Base-by-base conservation (phyloP, 2,329 filamentous ascomycete genomes). In the Claviceps sp. region DNA sequence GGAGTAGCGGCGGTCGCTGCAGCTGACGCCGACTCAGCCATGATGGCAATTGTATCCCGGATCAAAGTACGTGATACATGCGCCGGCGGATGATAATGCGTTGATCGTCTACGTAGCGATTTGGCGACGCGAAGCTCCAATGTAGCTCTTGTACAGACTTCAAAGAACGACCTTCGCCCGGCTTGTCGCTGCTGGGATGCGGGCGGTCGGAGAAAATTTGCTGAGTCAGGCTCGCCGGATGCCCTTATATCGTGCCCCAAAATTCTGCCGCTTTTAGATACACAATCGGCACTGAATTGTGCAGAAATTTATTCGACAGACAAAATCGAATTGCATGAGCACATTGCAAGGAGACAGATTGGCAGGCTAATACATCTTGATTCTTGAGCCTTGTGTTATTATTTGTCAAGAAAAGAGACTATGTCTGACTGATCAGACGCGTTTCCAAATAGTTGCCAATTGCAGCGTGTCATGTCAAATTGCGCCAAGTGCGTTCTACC, bases 171-270 rank as follows among this genome's bases (percentile, higher is more conserved):
- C 4, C 20, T 6, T 43, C 56, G 53, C 56, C 52, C 54, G 47
- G 52, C 53, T 40, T 34, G 49, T 54, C 57, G 59, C 56, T 59
- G 58, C 57, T 60, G 61, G 60, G 34, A 60, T 60, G 64, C 59
- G 57, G 60, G 63, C 62, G 60, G 58, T 59, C 58, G 64, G 63
- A 67, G 65, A 70, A 69, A 70, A 65, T 69, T 68, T 70, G 69
- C 67, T 68, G 66, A 68, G 60, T 67, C 61, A 69, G 66, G 59
- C 61, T 54, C 52, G 52, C 50, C 60, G 55, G 58, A 56, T 68
- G 67, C 67, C 66, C 65, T 69, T 66, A 67, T 66, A 66, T 65
- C 63, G 59, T 67, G 66, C 66, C 66, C 66, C 66, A 62, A 62
- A 63, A 62, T 59, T 63, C 60, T 61, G 62, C 58, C 59, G 59